These are phyloP conservation scores for Meripilus lineatus DNA, from an alignment of 1,284 basidiomycete species.

Conservation along the genomic window DNA sequence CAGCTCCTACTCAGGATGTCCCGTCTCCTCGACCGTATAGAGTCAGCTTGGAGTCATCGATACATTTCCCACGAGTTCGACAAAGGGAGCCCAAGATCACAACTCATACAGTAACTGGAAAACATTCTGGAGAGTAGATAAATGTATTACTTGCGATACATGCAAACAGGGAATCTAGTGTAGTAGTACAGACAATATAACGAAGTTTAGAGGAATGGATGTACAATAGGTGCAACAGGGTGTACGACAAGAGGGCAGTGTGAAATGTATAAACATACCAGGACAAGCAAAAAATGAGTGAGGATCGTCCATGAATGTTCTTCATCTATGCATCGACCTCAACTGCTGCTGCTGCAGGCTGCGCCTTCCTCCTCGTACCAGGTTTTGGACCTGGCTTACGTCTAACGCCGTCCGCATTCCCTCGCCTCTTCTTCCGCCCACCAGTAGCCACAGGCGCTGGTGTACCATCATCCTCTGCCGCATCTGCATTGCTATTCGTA, in stretches of 20 bases:
- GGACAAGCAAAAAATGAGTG: conserved; percentile 1
- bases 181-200: background rate
- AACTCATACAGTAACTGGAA: too few relatives aligned
- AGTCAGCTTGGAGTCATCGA: too few relatives aligned
- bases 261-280: too few relatives aligned
- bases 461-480: conserved; percentile 35
- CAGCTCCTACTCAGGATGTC: too few relatives aligned
- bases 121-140: too few relatives aligned
- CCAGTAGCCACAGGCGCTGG: conserved; percentile 25
- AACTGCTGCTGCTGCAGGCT: conserved; percentile 11
- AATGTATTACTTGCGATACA: background rate
- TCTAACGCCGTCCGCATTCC: conserved; percentile 28
- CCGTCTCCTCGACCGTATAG: too few relatives aligned
- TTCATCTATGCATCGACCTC: conserved; percentile 11
- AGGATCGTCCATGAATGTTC: background rate
- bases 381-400: conserved; percentile 30
- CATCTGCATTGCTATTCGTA: conserved; percentile 20
- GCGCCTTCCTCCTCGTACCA: conserved; percentile 22
- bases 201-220: background rate
- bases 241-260: conserved; percentile 1
- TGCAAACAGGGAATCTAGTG: background rate
- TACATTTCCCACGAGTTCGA: too few relatives aligned
- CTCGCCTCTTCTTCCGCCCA: conserved; percentile 37
- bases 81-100: too few relatives aligned
- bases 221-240: background rate